These are phyloP conservation scores for Pseudopithomyces chartarum DNA, from an alignment of 2,329 filamentous ascomycete species.

Conservation along the genomic window DNA sequence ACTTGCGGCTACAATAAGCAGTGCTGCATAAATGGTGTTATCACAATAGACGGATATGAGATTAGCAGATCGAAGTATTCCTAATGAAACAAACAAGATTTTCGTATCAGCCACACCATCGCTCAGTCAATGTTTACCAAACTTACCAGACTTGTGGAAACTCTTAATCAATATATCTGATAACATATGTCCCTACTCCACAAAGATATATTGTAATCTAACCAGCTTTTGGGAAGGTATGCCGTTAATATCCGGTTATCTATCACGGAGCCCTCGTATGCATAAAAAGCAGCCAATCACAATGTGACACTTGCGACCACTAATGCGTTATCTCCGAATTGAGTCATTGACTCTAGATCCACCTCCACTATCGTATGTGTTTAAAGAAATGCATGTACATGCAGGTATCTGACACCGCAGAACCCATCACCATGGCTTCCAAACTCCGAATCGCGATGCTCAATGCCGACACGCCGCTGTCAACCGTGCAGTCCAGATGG, in stretches of 20 bases:
- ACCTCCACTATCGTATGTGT: not conserved
- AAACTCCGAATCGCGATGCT: slow-evolving; percentile 32
- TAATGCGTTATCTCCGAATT: not conserved
- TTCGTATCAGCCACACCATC: too few species aligned
- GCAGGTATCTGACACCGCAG: not conserved
- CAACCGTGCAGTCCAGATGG: slow-evolving; percentile 21
- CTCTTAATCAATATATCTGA: too few species aligned
- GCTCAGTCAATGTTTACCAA: too few species aligned
- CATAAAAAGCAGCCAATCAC: not conserved
- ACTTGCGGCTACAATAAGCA: too few species aligned
- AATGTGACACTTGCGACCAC: not conserved
- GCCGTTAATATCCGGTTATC: not conserved
- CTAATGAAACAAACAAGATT: too few species aligned
- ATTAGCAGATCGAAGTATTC: too few species aligned
- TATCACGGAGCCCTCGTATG: not conserved
- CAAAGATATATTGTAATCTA: too few species aligned
- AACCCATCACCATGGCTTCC: slow-evolving; percentile 5
- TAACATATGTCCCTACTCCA: too few species aligned
- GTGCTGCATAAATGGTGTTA: too few species aligned
- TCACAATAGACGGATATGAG: too few species aligned
- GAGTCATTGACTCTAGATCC: not conserved
- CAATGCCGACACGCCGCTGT: slow-evolving; percentile 38
- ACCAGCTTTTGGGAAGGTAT: not conserved
- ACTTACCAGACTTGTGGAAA: too few species aligned
- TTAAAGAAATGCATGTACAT: not conserved